These are phyloP conservation scores for Talaromyces funiculosus DNA, from an alignment of 2,329 filamentous ascomycete genomes.

Conservation along the genomic window DNA sequence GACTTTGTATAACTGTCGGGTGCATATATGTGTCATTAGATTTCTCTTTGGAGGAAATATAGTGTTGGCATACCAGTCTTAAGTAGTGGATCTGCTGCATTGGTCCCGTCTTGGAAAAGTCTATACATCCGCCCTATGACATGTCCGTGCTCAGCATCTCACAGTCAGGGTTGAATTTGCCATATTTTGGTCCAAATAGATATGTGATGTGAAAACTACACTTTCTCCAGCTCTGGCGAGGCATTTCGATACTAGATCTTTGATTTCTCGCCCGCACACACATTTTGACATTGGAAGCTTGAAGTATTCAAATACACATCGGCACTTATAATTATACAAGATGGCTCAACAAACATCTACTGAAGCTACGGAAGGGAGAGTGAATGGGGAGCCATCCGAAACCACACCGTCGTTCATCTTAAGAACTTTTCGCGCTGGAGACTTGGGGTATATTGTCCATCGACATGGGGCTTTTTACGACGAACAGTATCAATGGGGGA, in stretches of 20 bases:
- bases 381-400: too few relatives aligned
- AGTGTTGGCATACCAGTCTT: too few relatives aligned
- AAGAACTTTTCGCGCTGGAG: constrained; percentile 19
- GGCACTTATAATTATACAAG: neutral
- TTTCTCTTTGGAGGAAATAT: too few relatives aligned
- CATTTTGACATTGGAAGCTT: neutral
- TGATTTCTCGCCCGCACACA: neutral
- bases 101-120: neutral
- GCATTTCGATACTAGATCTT: neutral
- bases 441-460: constrained; percentile 22
- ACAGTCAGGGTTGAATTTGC: neutral
- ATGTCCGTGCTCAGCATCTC: neutral
- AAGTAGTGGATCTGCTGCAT: neutral
- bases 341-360: neutral
- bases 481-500: constrained; percentile 20
- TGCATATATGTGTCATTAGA: too few relatives aligned
- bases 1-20: too few relatives aligned
- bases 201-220: neutral
- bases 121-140: neutral
- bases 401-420: neutral
- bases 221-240: neutral
- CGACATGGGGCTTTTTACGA: constrained; percentile 21
- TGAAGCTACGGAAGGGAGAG: neutral
- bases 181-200: neutral
- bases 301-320: neutral